Base-by-base conservation (phyloP, 768 basidiomycete species). In the Auriscalpium vulgare region DNA sequence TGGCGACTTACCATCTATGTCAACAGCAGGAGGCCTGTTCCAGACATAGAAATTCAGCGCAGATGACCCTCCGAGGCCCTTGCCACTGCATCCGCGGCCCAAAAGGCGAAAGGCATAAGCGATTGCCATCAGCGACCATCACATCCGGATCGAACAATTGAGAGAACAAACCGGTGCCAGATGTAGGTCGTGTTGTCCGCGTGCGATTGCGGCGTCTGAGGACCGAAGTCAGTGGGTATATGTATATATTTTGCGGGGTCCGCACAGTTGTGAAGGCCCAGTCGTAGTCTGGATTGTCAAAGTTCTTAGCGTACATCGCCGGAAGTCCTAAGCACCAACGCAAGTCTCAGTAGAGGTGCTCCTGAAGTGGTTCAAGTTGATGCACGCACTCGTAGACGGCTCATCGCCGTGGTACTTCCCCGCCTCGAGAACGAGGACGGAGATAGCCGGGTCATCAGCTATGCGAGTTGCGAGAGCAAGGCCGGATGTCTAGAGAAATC, bases 241-340 rank as follows among this genome's bases (percentile, higher is more conserved):
- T 29, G 29, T 29, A 29, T 5, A 4, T 13, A 10, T n/a, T 16
- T 4, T 9, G 9, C 8, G 19, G 10, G n/a, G 10, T 10, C 17
- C 17, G 10, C 56, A 56, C 62, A 5, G 63, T 64, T 54, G 50
- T 50, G 47, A 62, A 64, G 14, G 47, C 47, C 59, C 63, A 65
- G 48, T 62, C 60, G 37, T 57, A 62, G 37, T 57, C 46, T 7
- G 63, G 62, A 10, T 62, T 37, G 14, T 51, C 54, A 17, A 64
- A 53, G 14, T 54, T 52, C 49, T 47, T 56, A 5, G 29, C 29
- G 29, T 29, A 29, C 29, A 29, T 29, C 29, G 44, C 59, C 56
- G n/a, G 55, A 62, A n/a, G 37, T 54, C 23, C 52, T 58, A 29
- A 58, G 51, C 37, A 52, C 53, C 9, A 46, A 61, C 55, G 45